Evolutionary conservation across 768 basidiomycete genomes (phyloP), one percentile per base, ranked within the genome.

Genomic region (Dioszegia hungarica): DNA sequence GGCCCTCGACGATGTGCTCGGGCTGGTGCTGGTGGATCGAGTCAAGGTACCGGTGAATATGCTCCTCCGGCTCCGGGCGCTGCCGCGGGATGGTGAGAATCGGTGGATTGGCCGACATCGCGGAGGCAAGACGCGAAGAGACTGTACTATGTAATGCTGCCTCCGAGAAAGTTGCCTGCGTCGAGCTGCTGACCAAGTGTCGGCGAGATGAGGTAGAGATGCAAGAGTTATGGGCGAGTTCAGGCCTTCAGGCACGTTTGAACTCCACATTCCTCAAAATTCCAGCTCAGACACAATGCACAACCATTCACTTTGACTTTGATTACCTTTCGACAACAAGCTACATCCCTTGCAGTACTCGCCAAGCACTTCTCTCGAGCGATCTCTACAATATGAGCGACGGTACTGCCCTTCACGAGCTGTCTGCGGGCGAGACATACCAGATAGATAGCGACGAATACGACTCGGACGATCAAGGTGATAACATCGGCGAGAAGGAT

Each of bases 371-470:
- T n/a, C n/a, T n/a, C n/a, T n/a, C n/a, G 31, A 33, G 31, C 31
- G 31, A 14, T 6, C 31, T 6, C 31, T 33, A 6, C 31, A 33
- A 33, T 17, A 60, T 60, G 58, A 54, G 29, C 20, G 58, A 51
- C 19, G 52, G 22, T 4, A 17, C 17, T 20, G 51, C 25, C 9
- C 19, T 57, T 6, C 59, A 59, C 25, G 62, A 62, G 56, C 49
- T 68, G 27, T 56, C 36, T 0, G 61, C 65, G 14, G 59, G 44
- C 8, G 67, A 67, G 37, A 63, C 59, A 10, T 68, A 67, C 48
- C 63, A 68, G 25, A 60, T 68, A 2, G 67, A 72, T 43, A 66
- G 64, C 38, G 66, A 68, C 31, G 65, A 69, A 15, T 68, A 57
- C 43, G 67, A 68, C 34, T 64, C 67, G n/a, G 64, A 63, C n/a